Evolutionary conservation across 169 alveolate species (phyloP), one percentile per base, ranked within the genome.

Genomic region (Pseudocohnilembus persalinus): DNA sequence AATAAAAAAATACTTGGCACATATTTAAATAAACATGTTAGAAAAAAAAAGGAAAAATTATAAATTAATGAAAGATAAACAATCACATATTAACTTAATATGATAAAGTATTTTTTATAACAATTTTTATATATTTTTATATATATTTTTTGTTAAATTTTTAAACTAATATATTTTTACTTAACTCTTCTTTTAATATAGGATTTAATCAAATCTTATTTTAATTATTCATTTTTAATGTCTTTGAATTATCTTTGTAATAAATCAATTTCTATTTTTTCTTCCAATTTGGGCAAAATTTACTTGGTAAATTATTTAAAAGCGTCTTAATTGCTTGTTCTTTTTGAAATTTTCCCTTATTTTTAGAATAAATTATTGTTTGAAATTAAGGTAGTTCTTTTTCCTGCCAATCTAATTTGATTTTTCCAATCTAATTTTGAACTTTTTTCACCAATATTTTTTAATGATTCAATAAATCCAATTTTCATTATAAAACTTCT

Each of bases 401-500:
- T 35, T 15, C 32, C 76, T 79, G 63, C 64, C 63, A 49, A 35
- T 63, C 73, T 79, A 16, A 34, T 29, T 28, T 34, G 63, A 27
- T 35, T 49, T 28, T 64, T 79, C 27, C 31, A 64, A 49, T 49
- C 68, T 11, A 49, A 49, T 49, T 49, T 49, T 63, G 75, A 74
- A 31, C 30, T 35, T 34, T 79, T 64, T 35, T 79, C 64, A 24
- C 84, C 84, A 29, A 79, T 73, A 35, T 72, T n/a, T 63, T 79
- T 79, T 29, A 79, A 34, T 49, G 74, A 34, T 79, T 79, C 84
- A 28, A 79, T 79, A 72, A 79, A 79, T 63, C 84, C 84, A 33
- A 79, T 79, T 73, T 79, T 79, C 84, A 79, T 79, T 79, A 15
- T 26, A 73, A 1, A 15, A 15, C 30, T 15, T 28, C 15, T 4